Base-by-base conservation (phyloP, 2,329 filamentous ascomycete genomes). In the Epichloe festucae region DNA sequence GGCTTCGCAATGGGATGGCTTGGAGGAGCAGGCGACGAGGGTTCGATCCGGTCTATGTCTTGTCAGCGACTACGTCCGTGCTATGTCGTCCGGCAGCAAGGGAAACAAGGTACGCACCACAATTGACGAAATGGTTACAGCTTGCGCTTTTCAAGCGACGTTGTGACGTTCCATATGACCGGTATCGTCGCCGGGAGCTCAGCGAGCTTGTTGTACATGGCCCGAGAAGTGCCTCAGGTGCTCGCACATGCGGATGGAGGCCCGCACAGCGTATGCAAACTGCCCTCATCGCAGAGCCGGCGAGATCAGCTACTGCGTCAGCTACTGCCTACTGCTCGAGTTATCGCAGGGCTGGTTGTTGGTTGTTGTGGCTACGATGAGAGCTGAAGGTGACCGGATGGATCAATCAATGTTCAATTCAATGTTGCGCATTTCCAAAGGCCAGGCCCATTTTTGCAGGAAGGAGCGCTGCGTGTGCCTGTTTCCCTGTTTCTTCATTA, bases 91-190 rank as follows among this genome's bases (percentile, higher is more conserved):
- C 31, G 8, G 31, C 8, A 31, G 8, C 15, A 12, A 14, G 27
- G 4, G 15, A 14, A 31, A 19, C 4, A 3, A 14, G n/a, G 12
- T 35, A 54, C 65, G 49, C 53, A 69, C 65, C 57, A 51, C 53
- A 55, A 14, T 55, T 55, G 40, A 70, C 65, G 53, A 69, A 70
- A 56, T 70, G 67, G 52, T 70, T 70, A 52, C 59, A 66, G 50
- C 41, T 53, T 12, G 57, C 61, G 57, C 61, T 63, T 43, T 62
- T 58, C 46, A 52, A 58, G 43, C 65, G 61, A 57, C 59, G 59
- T 49, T 44, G 53, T 46, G 49, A 41, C 38, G 43, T 35, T 19
- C 51, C 54, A 51, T 52, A 55, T 43, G 35, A 19, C 19, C 38
- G 17, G 21, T 27, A 31, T n/a, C 21, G 39, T 15, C 14, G 36